phyloP scores from a whole-genome alignment of 768 basidiomycete genomes.

The Calocera viscosa region DNA sequence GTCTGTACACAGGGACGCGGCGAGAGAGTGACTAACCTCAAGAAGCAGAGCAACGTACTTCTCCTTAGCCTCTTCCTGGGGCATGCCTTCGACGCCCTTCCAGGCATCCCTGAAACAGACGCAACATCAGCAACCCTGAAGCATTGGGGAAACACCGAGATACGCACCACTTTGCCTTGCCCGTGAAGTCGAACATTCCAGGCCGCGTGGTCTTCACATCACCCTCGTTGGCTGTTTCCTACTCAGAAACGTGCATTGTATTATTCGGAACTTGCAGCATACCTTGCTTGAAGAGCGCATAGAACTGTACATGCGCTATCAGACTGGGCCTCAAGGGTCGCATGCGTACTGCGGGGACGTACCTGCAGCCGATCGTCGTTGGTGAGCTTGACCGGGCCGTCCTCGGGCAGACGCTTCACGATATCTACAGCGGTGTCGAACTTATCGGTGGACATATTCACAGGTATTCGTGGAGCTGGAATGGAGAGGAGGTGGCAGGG shows the following conservation, averaged over 20 bases:
- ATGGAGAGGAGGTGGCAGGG: neutral
- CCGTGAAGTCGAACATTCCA: constrained; percentile 72
- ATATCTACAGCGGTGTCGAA: constrained; percentile 56
- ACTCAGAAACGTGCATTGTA: neutral
- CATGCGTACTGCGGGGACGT: constrained; percentile 24
- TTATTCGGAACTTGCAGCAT: constrained; percentile 12
- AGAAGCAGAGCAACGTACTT: constrained; percentile 68
- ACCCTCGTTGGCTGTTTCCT: constrained; percentile 51
- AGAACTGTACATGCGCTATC: constrained; percentile 51
- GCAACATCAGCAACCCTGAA: neutral
- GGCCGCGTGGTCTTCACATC: constrained; percentile 53
- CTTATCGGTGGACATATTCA: constrained; percentile 6
- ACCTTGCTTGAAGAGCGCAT: constrained; percentile 88
- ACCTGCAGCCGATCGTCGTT: constrained; percentile 70
- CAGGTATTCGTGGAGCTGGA: neutral
- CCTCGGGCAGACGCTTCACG: constrained; percentile 52
- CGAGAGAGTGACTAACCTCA: constrained; percentile 35
- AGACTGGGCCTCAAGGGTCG: neutral
- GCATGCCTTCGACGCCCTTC: constrained; percentile 55
- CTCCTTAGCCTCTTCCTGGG: constrained; percentile 55
- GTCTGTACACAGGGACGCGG: constrained; percentile 8
- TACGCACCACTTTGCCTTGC: constrained; percentile 79
- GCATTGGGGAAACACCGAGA: too few species aligned
- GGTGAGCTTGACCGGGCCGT: constrained; percentile 63
- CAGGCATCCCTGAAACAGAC: constrained; percentile 63